Evolutionary conservation across 1,139 yeast genomes (phyloP), one percentile per base, ranked within the genome.

Genomic region (Geotrichum reessii): DNA sequence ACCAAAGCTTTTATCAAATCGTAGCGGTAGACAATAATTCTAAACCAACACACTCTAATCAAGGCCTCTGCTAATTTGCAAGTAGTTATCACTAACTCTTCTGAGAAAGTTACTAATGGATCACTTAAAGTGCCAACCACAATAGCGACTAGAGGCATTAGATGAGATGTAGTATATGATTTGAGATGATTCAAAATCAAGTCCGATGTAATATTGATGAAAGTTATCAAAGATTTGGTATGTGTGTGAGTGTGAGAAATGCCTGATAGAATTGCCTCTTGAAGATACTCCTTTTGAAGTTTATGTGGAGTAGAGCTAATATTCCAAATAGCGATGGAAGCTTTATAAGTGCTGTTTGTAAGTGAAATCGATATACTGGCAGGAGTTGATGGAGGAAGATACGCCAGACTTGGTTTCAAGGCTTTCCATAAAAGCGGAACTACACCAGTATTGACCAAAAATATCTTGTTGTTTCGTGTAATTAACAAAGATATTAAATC

Each of bases 331-430:
- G 62, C 28, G 17, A 66, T 62, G 44, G 68, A 33, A 0, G 64
- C 63, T 9, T 67, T 65, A 47, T 68, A 69, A 1, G 71, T 59
- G 4, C 44, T 50, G 2, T 50, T 37, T 27, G 67, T 52, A 4
- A 70, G 63, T 24, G 64, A 52, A 7, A 57, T 48, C 0, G 73
- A 65, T 22, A 65, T 55, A 0, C 62, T 63, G 0, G 67, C 65
- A 0, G 78, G 76, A 0, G 81, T 78, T n/a, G 74, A 63, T 11
- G 77, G 76, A 0, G 86, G 85, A 22, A 81, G 65, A 61, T 77
- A 81, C 3, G 78, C 66, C 24, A 82, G 65, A 53, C 79, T 73
- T 0, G 76, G 75, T 52, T 65, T 74, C 9, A 76, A 63, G 1
- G 76, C 74, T 11, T 76, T 80, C 60, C 75, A 67, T 55, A 80